These are phyloP conservation scores for Lignosus rhinocerotis DNA, from an alignment of 1,284 basidiomycete species.

Conservation along the genomic window DNA sequence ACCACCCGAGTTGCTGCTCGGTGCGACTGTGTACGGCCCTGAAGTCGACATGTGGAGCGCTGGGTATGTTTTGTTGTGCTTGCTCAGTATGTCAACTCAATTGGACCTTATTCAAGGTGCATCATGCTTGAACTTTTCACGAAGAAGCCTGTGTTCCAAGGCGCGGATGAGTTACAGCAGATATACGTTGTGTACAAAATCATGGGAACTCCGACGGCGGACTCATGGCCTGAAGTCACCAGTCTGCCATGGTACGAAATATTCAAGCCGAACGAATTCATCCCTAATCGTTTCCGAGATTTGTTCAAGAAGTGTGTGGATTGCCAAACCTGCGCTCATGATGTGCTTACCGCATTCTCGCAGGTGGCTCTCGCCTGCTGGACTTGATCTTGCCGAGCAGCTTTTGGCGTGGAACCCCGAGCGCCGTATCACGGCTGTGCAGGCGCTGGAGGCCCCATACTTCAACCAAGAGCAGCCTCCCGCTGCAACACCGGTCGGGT, in stretches of 20 bases:
- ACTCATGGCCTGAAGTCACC: conserved; percentile 81
- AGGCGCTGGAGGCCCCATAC: conserved; percentile 83
- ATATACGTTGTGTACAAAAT: conserved; percentile 90
- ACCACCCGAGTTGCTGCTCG: conserved; percentile 93
- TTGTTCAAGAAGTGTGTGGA: conserved; percentile 73
- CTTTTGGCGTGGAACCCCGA: conserved; percentile 85
- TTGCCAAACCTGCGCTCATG: neutral
- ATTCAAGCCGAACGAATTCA: conserved; percentile 81
- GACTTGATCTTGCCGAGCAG: conserved; percentile 81
- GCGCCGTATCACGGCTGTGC: conserved; percentile 74
- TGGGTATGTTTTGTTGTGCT: conserved; percentile 60
- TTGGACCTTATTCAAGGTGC: conserved; percentile 55
- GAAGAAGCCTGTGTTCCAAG: conserved; percentile 94
- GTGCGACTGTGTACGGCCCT: conserved; percentile 94
- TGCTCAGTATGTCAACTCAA: neutral
- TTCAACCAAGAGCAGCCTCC: conserved; percentile 79
- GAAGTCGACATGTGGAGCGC: conserved; percentile 99
- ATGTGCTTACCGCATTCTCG: conserved; percentile 2
- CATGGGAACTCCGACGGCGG: conserved; percentile 85
- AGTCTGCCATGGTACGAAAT: conserved; percentile 98
- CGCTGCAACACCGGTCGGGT: conserved; percentile 80
- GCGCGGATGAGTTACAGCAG: conserved; percentile 96
- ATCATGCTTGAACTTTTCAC: conserved; percentile 98
- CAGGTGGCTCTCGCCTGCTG: conserved; percentile 83
- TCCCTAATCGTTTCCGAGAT: conserved; percentile 75